Evolutionary conservation across 805 yeast species (phyloP).

Genomic region (Candida alai): DNA sequence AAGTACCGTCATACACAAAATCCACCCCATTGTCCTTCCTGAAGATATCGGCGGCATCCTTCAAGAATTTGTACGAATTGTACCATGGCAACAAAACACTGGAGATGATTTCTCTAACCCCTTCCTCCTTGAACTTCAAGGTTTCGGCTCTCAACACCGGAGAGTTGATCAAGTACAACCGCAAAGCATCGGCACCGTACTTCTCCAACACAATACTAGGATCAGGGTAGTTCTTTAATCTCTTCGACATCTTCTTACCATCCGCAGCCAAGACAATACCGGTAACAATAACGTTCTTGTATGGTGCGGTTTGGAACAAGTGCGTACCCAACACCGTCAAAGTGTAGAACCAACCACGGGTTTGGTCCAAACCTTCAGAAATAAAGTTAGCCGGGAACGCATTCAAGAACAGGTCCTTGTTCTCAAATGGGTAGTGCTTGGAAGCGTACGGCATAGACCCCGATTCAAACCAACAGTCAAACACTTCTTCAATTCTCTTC

Average conservation of each 20-base stretch:
- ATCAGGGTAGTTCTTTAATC: slow-evolving; percentile 97
- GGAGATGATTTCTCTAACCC: slow-evolving; percentile 96
- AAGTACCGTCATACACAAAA: slow-evolving; percentile 65
- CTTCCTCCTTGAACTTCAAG: slow-evolving; percentile 95
- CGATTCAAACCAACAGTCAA: slow-evolving; percentile 99
- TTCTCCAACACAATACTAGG: slow-evolving; percentile 76
- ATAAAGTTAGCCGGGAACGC: slow-evolving; percentile 97
- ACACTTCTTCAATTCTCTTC: slow-evolving; percentile 93
- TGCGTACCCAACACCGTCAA: slow-evolving; percentile 94
- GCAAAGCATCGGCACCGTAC: slow-evolving; percentile 97
- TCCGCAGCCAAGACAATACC: slow-evolving; percentile 97
- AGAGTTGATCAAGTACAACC: slow-evolving; percentile 93
- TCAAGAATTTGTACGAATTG: slow-evolving; percentile 95
- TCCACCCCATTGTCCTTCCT: slow-evolving; percentile 69
- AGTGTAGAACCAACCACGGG: slow-evolving; percentile 99
- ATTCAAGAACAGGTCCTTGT: slow-evolving; percentile 59
- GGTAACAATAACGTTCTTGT: slow-evolving; percentile 88
- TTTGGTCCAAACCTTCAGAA: slow-evolving; percentile 98
- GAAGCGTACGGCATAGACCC: slow-evolving; percentile 99
- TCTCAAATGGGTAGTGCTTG: slow-evolving; percentile 94
- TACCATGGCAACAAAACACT: slow-evolving; percentile 98
- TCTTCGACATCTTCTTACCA: slow-evolving; percentile 99
- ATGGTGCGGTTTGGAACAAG: slow-evolving; percentile 87
- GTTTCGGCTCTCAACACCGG: slow-evolving; percentile 97
- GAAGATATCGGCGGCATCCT: slow-evolving; percentile 84